Evolutionary conservation across 805 yeast species (phyloP), one percentile per base, ranked within the genome.

Genomic region (Metschnikowia santaceciliae): DNA sequence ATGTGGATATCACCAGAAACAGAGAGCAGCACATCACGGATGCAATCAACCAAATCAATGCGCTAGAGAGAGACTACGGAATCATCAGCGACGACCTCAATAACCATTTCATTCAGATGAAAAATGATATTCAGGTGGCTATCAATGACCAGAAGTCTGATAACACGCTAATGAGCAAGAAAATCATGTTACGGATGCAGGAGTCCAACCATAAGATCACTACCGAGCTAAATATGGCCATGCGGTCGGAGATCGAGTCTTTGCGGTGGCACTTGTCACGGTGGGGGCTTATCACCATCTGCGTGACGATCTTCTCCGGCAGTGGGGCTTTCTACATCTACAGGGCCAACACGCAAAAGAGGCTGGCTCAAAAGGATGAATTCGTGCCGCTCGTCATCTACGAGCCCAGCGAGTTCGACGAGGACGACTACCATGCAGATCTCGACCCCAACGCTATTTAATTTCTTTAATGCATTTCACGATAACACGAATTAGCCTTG

Each of bases 201-300:
- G 96, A 88, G 61, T 77, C 92, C 42, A 84, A 87, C 58, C 90
- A 90, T 68, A 84, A 89, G 58, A 91, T 92, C 52, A 81, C 88
- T 22, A 87, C 94, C 4, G 87, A 87, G 57, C 77, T 94, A 58
- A 82, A 84, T 54, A 83, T 94, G 33, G 94, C 88, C 6, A 79
- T 90, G 64, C 82, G 89, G 62, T 84, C 94, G 0, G 94, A 90
- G 50, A 88, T 90, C 51, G 99, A 92, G 68, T 82, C 84, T 52
- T 75, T 92, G 54, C 77, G 98, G 60, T 92, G 99, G 99, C 90
- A 89, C 62, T 82, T 92, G 42, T 90, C 97, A 1, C 76, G 97
- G 50, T 80, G 94, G 65, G 97, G 97, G 8, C 72, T 94, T 33
- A 74, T 88, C 41, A 88, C 94, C 1, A 84, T 90, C 33, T 67